phyloP scores from a whole-genome alignment of 257 asterid genomes.

The Salvia hispanica region DNA sequence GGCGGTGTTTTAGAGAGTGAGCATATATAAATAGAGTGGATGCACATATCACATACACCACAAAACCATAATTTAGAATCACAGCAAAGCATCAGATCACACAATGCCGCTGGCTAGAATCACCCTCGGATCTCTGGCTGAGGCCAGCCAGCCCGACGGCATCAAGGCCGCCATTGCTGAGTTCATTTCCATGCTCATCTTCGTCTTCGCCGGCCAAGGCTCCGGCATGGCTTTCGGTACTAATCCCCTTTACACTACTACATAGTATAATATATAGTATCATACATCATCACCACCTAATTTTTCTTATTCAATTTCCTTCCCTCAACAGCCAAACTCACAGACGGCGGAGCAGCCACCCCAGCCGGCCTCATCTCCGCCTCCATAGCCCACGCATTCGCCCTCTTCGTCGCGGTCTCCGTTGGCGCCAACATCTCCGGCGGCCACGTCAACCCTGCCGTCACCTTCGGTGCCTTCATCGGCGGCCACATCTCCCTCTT shows the following conservation, averaged over 20 bases:
- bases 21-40: too few relatives aligned
- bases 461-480: slow-evolving; percentile 76
- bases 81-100: not conserved
- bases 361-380: slow-evolving; percentile 75
- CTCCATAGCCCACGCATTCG: slow-evolving; percentile 74
- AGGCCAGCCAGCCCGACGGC: slow-evolving; percentile 70
- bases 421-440: slow-evolving; percentile 87
- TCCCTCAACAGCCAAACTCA: slow-evolving; percentile 54
- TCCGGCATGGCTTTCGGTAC: slow-evolving; percentile 87
- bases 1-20: slow-evolving; percentile 38
- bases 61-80: not conserved
- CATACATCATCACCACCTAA: too few relatives aligned
- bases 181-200: slow-evolving; percentile 78
- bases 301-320: too few relatives aligned
- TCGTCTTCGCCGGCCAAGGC: slow-evolving; percentile 83
- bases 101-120: slow-evolving; percentile 67
- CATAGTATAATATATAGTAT: too few relatives aligned
- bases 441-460: slow-evolving; percentile 86
- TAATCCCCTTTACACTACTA: too few relatives aligned
- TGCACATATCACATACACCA: not conserved
- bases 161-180: slow-evolving; percentile 78
- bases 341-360: slow-evolving; percentile 54
- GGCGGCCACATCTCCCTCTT: slow-evolving; percentile 75
- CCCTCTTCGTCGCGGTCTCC: slow-evolving; percentile 73
- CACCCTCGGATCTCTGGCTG: slow-evolving; percentile 63